Evolutionary conservation across 108 stramenopile genomes (phyloP), one percentile per base, ranked within the genome.

Genomic region (Cyclostephanos invisitatus): DNA sequence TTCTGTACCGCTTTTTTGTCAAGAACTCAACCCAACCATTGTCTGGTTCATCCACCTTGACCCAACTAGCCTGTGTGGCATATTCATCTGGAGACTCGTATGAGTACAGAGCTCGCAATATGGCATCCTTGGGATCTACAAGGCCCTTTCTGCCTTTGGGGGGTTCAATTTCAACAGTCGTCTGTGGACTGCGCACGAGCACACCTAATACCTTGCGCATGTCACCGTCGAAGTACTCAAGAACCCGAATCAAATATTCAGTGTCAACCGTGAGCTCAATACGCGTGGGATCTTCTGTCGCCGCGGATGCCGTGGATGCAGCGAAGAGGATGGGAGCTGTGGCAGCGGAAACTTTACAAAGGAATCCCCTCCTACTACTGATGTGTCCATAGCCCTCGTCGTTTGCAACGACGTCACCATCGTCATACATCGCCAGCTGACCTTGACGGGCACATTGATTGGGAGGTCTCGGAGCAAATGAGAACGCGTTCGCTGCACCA

Each of bases 171-270:
- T 68, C 50, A 5, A 78, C 77, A 7, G 42, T 32, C 18, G 77
- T 78, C 10, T 38, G 32, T 0, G 77, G 77, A 25, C 58, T 44
- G 15, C 64, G 72, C n/a, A 78, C 53, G 15, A 78, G 27, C 32
- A 67, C 72, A 20, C 67, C 73, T 5, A 78, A 57, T 15, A 68
- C 77, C 61, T 78, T 73, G 1, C 77, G 57, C 77, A 78, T 78
- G 35, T 78, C 77, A 18, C 77, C 77, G 25, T 78, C 66, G 58
- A 78, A 78, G 57, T 68, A 78, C n/a, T 78, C 72, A 25, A 78
- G 65, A n/a, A 62, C 73, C 5, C 61, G 27, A 12, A 78, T 61
- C 42, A 78, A 49, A 46, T 78, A 78, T 29, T 78, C 77, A 6
- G 77, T 78, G 29, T 78, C 72, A 10, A 78, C 77, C 8, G 17